These are phyloP conservation scores for Candida mattraensis DNA, from an alignment of 805 yeast species.

Conservation along the genomic window DNA sequence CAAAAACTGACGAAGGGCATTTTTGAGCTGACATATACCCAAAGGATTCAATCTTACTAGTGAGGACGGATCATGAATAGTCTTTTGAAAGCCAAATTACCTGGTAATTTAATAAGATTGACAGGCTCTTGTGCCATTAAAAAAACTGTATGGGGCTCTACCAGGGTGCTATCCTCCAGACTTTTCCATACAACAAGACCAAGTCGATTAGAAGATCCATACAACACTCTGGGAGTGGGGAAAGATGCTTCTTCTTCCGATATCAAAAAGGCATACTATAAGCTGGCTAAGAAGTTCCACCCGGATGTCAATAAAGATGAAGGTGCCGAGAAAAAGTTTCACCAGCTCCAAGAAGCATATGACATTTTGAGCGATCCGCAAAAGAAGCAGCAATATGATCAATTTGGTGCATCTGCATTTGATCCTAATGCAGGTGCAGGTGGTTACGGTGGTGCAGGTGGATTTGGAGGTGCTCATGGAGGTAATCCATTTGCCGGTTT, in stretches of 20 bases:
- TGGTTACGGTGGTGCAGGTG: conserved; percentile 43
- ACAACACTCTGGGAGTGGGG: conserved; percentile 76
- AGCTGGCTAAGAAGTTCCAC: conserved; percentile 89
- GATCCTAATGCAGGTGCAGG: conserved; percentile 56
- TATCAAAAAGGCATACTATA: conserved; percentile 92
- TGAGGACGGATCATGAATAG: conserved; percentile 6
- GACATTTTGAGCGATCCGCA: conserved; percentile 84
- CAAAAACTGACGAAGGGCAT: background rate
- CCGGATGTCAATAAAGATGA: conserved; percentile 95
- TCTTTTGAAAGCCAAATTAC: conserved; percentile 2
- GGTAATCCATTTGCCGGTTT: conserved; percentile 49
- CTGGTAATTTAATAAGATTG: no score
- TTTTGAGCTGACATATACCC: no score
- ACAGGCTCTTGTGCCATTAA: conserved; percentile 1
- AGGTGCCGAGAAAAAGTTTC: conserved; percentile 86
- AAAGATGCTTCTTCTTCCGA: conserved; percentile 72
- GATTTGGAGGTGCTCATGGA: conserved; percentile 50
- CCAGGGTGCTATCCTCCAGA: conserved; percentile 11
- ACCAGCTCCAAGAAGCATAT: conserved; percentile 90
- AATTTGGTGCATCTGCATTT: conserved; percentile 86
- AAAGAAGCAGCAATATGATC: conserved; percentile 87
- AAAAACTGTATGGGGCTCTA: background rate
- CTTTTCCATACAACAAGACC: conserved; percentile 45
- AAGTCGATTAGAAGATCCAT: conserved; percentile 64
- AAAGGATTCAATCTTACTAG: no score